phyloP scores from a whole-genome alignment of 208 protist genomes.

The Zelonia costaricensis region DNA sequence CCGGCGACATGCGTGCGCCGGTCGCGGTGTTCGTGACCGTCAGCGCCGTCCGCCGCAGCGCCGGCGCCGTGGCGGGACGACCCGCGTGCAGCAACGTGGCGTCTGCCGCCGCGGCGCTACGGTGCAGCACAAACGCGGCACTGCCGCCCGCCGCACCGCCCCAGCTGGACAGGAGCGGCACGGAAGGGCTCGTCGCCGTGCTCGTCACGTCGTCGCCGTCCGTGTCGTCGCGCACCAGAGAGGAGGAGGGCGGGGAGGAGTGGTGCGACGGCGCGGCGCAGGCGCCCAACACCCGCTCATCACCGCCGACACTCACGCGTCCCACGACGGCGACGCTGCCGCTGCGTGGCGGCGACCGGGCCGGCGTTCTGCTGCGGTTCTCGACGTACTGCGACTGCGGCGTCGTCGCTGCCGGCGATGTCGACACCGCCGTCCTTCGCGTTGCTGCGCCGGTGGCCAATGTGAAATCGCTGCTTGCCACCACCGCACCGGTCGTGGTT shows the following conservation, averaged over 20 bases:
- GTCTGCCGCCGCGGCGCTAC: background rate
- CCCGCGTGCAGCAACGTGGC: background rate
- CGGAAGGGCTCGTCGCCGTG: background rate
- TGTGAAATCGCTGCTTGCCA: too few species aligned
- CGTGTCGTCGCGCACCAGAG: background rate
- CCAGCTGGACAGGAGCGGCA: background rate
- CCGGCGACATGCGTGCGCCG: conserved; percentile 21
- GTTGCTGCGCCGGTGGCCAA: too few species aligned
- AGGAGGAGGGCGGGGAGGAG: background rate
- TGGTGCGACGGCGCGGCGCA: background rate
- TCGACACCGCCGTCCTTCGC: too few species aligned
- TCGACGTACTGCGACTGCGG: background rate
- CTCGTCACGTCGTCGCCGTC: background rate
- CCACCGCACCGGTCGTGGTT: too few species aligned
- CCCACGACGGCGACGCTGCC: background rate
- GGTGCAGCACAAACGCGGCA: background rate
- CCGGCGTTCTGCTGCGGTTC: background rate
- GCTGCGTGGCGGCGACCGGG: conserved; percentile 1
- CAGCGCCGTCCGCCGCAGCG: conserved; percentile 20
- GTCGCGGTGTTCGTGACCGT: conserved; percentile 45
- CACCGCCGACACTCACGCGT: background rate
- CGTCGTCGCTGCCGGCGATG: background rate
- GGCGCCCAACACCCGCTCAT: background rate
- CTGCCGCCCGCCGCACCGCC: background rate
- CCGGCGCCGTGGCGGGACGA: background rate